Base-by-base conservation (phyloP, 805 yeast species). In the Jamesozyma gamospora region DNA sequence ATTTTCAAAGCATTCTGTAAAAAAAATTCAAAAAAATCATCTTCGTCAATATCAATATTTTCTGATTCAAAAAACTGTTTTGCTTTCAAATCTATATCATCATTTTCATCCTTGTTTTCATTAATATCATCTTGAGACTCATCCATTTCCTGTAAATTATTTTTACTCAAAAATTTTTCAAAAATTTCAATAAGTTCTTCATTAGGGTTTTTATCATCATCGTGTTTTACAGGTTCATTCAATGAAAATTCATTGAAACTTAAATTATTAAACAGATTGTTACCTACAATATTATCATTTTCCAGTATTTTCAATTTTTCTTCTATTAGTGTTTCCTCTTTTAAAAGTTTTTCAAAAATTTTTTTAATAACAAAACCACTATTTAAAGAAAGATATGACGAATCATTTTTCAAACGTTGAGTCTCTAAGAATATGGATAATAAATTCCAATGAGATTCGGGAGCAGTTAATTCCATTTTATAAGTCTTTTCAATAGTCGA, bases 1-100 rank as follows among this genome's bases (percentile, higher is more conserved):
- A 77, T 40, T 17, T 74, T 65, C 19, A 78, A 48, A 0, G 77
- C 83, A 25, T 76, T 72, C 40, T 68, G 67, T 11, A 75, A 60
- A 51, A 77, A 75, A 48, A 66, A 78, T 51, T 79, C 86, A 48
- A 79, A 74, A 51, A 79, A 79, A 49, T 79, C 85, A 51, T 79
- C 85, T 47, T 77, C 83, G 49, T 74, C 76, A 8, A 78, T 72
- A 39, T 65, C 72, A 14, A 66, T 53, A 10, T 61, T 60, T 37
- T 64, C 65, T 1, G 50, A 33, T n/a, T 51, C 41, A 31, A 67
- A 52, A 29, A 58, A 61, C 16, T 53, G 45, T 26, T 46, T 38
- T 0, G 57, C 63, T 27, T 49, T 52, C 11, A 49, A 49, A 28
- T 60, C 57, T 4, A 46, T 53, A 9, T 51, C 56, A 2, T 45